Evolutionary conservation across 805 yeast genomes (phyloP), one percentile per base, ranked within the genome.

Genomic region (Kodamaea kaohsiungensis): DNA sequence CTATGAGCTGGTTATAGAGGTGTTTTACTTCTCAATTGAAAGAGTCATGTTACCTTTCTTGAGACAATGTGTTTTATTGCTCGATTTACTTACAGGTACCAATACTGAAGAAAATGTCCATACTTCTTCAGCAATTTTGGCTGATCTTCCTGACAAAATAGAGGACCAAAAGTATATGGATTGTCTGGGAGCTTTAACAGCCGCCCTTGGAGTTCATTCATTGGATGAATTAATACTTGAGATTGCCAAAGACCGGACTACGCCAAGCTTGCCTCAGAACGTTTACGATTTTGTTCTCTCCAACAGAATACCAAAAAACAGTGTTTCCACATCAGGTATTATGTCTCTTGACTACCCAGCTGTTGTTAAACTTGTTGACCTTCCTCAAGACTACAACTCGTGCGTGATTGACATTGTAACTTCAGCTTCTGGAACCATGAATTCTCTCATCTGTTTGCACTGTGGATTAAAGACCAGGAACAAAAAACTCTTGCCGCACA

Each of bases 311-410:
- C 45, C 45, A 7, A 40, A 40, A 16, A 16, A 15, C 45, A 40
- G n/a, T 12, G 25, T 40, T 5, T 18, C 46, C 39, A 7, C 37
- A n/a, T 4, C 18, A 15, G 25, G 19, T 18, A 30, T 8, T 12
- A 27, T 27, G 25, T 27, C 48, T 7, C 53, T 79, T 22, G 85
- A 79, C 19, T 83, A 76, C 57, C 86, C 89, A 5, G 85, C 86
- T 10, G 74, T 78, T 6, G 70, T 83, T 1, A 79, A 79, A 50
- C 68, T 87, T 49, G 72, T 82, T 35, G 79, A 80, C 48, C 64
- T 87, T 46, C 87, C 91, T 10, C 56, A 61, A 12, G 75, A 78
- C 56, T 70, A 65, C 53, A 63, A 61, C 51, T 57, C 62, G 6
- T 65, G 77, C 49, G 57, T 62, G 10, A 61, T 63, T 10, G 70